Evolutionary conservation across 2,329 filamentous ascomycete species (phyloP).

Genomic region (Fonsecaea multimorphosa): DNA sequence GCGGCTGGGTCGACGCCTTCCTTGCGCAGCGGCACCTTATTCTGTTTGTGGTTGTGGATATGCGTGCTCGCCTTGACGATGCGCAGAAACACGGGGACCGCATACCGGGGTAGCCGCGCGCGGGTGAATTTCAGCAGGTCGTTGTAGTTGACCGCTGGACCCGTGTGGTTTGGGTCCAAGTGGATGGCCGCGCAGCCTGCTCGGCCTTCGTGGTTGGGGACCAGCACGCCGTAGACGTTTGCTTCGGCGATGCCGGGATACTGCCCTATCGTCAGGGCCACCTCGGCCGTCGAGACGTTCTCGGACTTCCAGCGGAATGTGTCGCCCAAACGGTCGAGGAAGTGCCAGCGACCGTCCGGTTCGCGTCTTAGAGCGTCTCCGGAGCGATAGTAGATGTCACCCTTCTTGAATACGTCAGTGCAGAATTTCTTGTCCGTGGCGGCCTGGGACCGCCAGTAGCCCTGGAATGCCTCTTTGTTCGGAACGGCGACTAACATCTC

Average conservation of each 20-base stretch:
- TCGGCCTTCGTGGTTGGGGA: conserved; percentile 82
- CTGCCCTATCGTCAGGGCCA: conserved; percentile 73
- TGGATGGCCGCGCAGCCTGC: conserved; percentile 81
- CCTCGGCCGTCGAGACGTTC: conserved; percentile 82
- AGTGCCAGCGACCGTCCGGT: conserved; percentile 73
- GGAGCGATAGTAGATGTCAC: conserved; percentile 81
- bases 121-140: conserved; percentile 65
- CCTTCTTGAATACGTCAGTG: conserved; percentile 72
- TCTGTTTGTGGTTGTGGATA: conserved; percentile 80
- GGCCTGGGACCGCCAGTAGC: conserved; percentile 76
- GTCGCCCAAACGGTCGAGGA: conserved; percentile 70
- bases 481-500: conserved; percentile 75
- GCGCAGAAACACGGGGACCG: conserved; percentile 75
- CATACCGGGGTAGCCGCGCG: conserved; percentile 71
- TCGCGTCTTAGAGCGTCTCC: conserved; percentile 82
- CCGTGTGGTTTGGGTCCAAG: conserved; percentile 52
- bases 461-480: conserved; percentile 72
- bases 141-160: conserved; percentile 62
- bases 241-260: conserved; percentile 74
- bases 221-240: conserved; percentile 82
- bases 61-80: conserved; percentile 64
- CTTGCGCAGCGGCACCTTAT: conserved; percentile 68
- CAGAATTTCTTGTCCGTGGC: conserved; percentile 77
- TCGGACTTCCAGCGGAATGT: conserved; percentile 71
- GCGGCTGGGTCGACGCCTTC: conserved; percentile 38